Evolutionary conservation across 2,329 filamentous ascomycete genomes (phyloP).

Genomic region (Amylocarpus encephaloides): DNA sequence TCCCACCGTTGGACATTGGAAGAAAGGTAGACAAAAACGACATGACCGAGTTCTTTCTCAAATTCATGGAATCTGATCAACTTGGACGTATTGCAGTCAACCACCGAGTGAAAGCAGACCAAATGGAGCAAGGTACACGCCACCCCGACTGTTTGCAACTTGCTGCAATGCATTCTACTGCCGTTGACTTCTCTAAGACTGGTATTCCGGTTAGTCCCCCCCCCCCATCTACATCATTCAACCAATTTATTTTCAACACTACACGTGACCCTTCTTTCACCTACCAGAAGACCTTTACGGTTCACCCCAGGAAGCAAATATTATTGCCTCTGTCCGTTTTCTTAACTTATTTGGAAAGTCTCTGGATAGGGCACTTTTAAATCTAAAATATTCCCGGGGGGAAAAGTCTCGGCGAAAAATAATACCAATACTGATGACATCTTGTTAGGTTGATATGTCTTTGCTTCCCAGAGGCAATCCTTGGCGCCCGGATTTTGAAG

Average conservation of each 20-base stretch:
- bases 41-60: conserved; percentile 76
- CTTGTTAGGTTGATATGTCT: conserved; percentile 22
- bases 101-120: conserved; percentile 61
- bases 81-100: conserved; percentile 58
- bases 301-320: no score
- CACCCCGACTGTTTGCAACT: conserved; percentile 37
- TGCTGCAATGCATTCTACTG: conserved; percentile 60
- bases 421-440: not conserved
- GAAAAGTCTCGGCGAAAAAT: not conserved
- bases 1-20: conserved; percentile 50
- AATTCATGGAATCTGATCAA: conserved; percentile 64
- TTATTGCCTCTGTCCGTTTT: no score
- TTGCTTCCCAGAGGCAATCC: conserved; percentile 23
- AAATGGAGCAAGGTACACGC: conserved; percentile 43
- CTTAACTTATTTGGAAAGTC: no score
- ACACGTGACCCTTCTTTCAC: no score
- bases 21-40: conserved; percentile 54
- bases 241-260: no score
- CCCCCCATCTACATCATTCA: no score
- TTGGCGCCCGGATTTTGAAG: conserved; percentile 47
- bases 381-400: no score
- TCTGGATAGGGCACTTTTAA: no score
- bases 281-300: no score
- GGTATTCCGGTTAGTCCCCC: conserved; percentile 48
- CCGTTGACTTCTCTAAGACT: conserved; percentile 72